phyloP scores from a whole-genome alignment of 345 rosid species.

The Lumnitzera racemosa region DNA sequence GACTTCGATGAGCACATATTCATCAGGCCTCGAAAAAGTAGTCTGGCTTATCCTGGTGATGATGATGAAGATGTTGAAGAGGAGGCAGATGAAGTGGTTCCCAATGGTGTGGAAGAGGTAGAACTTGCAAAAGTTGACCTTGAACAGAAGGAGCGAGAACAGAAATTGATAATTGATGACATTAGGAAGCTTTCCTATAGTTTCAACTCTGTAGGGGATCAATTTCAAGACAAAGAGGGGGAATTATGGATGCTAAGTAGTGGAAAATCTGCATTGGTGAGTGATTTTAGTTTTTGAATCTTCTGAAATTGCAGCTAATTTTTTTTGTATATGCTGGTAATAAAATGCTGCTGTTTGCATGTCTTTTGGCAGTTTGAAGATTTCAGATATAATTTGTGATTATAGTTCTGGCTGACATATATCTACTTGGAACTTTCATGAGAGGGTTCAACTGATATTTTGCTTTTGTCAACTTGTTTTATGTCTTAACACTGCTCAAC shows the following conservation, averaged over 20 bases:
- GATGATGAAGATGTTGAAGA: conserved; percentile 96
- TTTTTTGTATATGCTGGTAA: too few relatives aligned
- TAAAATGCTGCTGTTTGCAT: too few relatives aligned
- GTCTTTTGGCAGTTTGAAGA: too few relatives aligned
- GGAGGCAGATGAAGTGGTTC: conserved; percentile 97
- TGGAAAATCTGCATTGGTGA: conserved; percentile 41
- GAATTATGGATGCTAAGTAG: conserved; percentile 47
- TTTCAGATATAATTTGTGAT: too few relatives aligned
- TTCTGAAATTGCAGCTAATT: too few relatives aligned
- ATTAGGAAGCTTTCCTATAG: conserved; percentile 59
- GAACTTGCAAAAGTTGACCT: conserved; percentile 88
- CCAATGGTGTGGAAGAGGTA: conserved; percentile 95
- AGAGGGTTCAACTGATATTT: too few relatives aligned
- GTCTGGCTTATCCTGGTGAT: conserved; percentile 79
- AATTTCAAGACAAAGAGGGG: conserved; percentile 20
- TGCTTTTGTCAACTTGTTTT: too few relatives aligned
- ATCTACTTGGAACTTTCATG: too few relatives aligned
- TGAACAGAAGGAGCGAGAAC: conserved; percentile 68
- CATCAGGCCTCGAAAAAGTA: conserved; percentile 87
- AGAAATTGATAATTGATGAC: conserved; percentile 70
- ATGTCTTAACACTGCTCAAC: too few relatives aligned
- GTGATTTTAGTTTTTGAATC: conserved; percentile 3
- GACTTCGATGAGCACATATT: conserved; percentile 13
- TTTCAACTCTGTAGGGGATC: conserved; percentile 50
- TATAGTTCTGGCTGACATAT: too few relatives aligned